These are phyloP conservation scores for Aspergillus carlsbadensis DNA, from an alignment of 495 filamentous ascomycete species.

Conservation along the genomic window DNA sequence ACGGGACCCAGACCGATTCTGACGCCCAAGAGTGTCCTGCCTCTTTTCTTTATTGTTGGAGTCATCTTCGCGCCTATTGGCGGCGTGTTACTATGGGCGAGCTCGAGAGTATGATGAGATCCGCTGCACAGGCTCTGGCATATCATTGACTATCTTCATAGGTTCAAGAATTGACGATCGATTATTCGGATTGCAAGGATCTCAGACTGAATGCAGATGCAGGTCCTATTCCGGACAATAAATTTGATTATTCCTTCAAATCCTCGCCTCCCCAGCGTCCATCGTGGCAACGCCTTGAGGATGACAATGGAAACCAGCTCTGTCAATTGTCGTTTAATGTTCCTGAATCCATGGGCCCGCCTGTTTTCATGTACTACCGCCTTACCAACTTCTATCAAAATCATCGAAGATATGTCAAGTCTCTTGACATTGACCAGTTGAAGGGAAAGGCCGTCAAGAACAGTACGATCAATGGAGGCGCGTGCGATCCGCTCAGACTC, in stretches of 20 bases:
- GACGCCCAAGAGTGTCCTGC: slow-evolving; percentile 88
- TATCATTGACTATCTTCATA: slow-evolving; percentile 32
- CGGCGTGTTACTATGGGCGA: slow-evolving; percentile 80
- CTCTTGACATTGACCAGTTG: slow-evolving; percentile 79
- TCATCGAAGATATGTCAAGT: slow-evolving; percentile 92
- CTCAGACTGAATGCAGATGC: slow-evolving; percentile 19
- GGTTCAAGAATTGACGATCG: slow-evolving; percentile 88
- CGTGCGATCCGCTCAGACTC: slow-evolving; percentile 72
- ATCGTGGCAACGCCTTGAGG: slow-evolving; percentile 35
- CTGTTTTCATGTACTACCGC: slow-evolving; percentile 88
- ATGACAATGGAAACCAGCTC: slow-evolving; percentile 21
- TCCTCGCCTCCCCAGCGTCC: slow-evolving; percentile 28
- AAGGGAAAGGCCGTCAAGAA: slow-evolving; percentile 65
- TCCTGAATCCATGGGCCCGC: slow-evolving; percentile 72
- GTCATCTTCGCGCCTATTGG: slow-evolving; percentile 87
- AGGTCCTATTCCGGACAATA: slow-evolving; percentile 42
- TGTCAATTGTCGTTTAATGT: slow-evolving; percentile 78
- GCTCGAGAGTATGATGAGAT: slow-evolving; percentile 55
- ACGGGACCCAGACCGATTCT: slow-evolving; percentile 68
- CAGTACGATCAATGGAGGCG: slow-evolving; percentile 58
- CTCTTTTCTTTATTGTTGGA: slow-evolving; percentile 83
- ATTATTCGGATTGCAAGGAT: slow-evolving; percentile 81
- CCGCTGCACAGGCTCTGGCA: slow-evolving; percentile 1
- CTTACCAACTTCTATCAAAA: slow-evolving; percentile 99
- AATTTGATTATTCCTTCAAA: slow-evolving; percentile 68